Conservation (phyloP, 1,284 basidiomycete species). For the Gymnopus androsaceus region DNA sequence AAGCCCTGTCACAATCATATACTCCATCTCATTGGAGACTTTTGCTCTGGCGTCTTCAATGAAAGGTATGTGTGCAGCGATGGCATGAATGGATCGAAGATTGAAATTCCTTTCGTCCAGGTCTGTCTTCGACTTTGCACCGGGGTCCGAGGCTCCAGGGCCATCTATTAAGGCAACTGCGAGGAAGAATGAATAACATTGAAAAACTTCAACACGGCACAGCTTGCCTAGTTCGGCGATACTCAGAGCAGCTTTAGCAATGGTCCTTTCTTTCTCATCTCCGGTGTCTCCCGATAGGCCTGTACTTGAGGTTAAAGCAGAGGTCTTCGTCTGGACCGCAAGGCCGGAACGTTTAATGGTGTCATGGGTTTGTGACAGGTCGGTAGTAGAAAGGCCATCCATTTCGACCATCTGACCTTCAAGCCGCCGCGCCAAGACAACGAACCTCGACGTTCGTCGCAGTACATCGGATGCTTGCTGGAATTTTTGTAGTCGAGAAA, state of each 20-base stretch:
- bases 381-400: constrained; percentile 33
- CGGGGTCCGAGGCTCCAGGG: constrained; percentile 3
- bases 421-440: constrained; percentile 77
- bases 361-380: constrained; percentile 8
- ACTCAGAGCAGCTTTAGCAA: constrained; percentile 88
- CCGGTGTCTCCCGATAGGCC: constrained; percentile 45
- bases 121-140: neutral
- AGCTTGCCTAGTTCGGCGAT: constrained; percentile 81
- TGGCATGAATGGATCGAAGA: constrained; percentile 69
- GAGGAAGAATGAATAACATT: too few relatives aligned
- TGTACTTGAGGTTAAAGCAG: neutral
- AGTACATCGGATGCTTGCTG: constrained; percentile 84
- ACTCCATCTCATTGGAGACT: constrained; percentile 84
- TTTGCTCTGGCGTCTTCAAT: constrained; percentile 70
- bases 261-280: constrained; percentile 80
- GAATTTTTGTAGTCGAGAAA: constrained; percentile 72
- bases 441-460: constrained; percentile 79
- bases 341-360: constrained; percentile 17
- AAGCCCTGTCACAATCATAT: constrained; percentile 80
- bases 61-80: constrained; percentile 68
- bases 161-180: constrained; percentile 5
- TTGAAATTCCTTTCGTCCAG: constrained; percentile 37
- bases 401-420: constrained; percentile 80
- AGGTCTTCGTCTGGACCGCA: constrained; percentile 8
- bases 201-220: constrained; percentile 30